Conservation (phyloP, 1,139 yeast genomes). For the Saccharomyces pastorianus region DNA sequence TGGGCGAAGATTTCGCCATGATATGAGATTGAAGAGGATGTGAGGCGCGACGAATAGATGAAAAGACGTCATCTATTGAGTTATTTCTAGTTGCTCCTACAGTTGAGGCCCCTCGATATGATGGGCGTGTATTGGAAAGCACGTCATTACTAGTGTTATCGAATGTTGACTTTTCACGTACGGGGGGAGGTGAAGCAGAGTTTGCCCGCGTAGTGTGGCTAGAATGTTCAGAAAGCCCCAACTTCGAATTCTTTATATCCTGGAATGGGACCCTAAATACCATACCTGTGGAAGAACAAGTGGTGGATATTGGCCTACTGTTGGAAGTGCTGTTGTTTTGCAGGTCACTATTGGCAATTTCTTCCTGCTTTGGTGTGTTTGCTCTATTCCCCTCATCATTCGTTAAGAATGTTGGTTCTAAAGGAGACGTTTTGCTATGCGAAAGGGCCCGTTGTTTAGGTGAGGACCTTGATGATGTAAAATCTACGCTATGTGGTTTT, state of each 20-base stretch:
- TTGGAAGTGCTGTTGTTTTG: not conserved
- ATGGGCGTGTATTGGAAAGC: not conserved
- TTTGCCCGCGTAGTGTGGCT: not conserved
- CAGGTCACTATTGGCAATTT: not conserved
- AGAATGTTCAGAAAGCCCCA: not conserved
- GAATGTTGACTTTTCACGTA: not conserved
- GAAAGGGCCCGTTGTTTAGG: not conserved
- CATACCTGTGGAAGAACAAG: conserved; percentile 31
- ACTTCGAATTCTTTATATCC: conserved; percentile 26
- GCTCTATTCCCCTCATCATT: not conserved
- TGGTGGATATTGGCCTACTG: conserved; percentile 7
- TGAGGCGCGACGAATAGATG: conserved; percentile 8
- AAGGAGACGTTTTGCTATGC: not conserved
- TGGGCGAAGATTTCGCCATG: not conserved
- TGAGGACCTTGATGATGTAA: not conserved
- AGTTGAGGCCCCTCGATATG: conserved; percentile 9
- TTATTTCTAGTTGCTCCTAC: conserved; percentile 6
- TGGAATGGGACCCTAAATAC: conserved; percentile 56
- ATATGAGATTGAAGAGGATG: conserved; percentile 6
- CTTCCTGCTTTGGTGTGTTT: not conserved
- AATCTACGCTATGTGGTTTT: not conserved
- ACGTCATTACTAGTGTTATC: not conserved
- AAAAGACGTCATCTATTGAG: not conserved
- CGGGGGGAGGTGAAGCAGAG: not conserved
- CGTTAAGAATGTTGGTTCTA: not conserved